A percentile compares a stretch with the other conserved stretches of the same genome.
phyloP scores from a whole-genome alignment of 2,329 filamentous ascomycete species.

The Taxawa tesnikishii region DNA sequence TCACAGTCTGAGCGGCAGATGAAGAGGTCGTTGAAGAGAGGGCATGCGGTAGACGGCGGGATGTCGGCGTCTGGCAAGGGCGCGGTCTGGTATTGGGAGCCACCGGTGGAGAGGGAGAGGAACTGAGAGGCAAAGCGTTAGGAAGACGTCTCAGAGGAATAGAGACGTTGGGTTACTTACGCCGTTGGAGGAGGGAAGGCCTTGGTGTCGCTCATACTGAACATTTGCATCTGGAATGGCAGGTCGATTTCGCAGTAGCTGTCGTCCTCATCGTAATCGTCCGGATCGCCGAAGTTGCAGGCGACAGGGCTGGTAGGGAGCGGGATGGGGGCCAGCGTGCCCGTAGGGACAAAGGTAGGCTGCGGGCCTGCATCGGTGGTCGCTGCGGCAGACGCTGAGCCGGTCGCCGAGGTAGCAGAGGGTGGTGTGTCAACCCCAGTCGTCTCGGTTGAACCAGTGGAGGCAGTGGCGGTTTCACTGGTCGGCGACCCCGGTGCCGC shows the following conservation, averaged over 20 bases:
- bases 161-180: constrained; percentile 3
- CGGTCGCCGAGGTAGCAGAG: constrained; percentile 3
- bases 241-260: constrained; percentile 19
- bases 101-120: constrained; percentile 16
- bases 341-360: constrained; percentile 5
- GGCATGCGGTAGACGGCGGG: constrained; percentile 15
- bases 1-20: constrained; percentile 10
- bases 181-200: constrained; percentile 19
- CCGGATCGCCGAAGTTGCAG: constrained; percentile 18
- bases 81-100: constrained; percentile 12
- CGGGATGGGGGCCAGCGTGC: constrained; percentile 3
- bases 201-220: constrained; percentile 9
- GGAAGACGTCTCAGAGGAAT: no score
- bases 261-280: constrained; percentile 18
- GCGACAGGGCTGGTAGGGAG: constrained; percentile 15
- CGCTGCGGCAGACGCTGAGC: constrained; percentile 3
- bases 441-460: constrained; percentile 4
- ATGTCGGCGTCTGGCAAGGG: constrained; percentile 13
- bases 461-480: constrained; percentile 5
- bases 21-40: constrained; percentile 21
- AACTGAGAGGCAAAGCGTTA: constrained; percentile 3
- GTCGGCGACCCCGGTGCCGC: background rate
- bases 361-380: constrained; percentile 6
- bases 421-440: constrained; percentile 3
- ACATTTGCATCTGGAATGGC: constrained; percentile 16